Evolutionary conservation across 1,284 basidiomycete species (phyloP), one percentile per base, ranked within the genome.

Genomic region (Schizophyllum commune): DNA sequence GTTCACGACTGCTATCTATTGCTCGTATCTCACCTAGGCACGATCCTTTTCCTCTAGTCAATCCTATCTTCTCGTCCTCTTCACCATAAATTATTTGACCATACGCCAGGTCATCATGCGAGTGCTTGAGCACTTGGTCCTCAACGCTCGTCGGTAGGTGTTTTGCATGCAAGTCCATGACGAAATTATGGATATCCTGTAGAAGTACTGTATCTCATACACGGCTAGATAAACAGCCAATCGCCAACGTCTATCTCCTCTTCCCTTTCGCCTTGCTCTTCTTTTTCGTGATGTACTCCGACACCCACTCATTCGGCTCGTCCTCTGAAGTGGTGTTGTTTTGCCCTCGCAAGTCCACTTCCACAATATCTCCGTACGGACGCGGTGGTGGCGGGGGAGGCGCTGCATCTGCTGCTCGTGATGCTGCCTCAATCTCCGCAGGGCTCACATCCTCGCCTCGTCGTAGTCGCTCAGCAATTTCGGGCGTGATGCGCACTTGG

Each of bases 361-460:
- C 51, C 64, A 52, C 56, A 55, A 55, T 47, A 63, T 56, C 33
- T 59, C 63, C 47, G 54, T 59, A 33, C 21, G 56, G 11, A 55
- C 21, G 58, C 13, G 51, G 55, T 20, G 27, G 61, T 8, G 33
- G 58, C 47, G 21, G 34, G 0, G 51, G 56, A 32, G 72, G 72
- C 47, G 71, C 68, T 33, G 72, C 72, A 39, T 79, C 75, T 54
- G 77, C 75, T 58, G 73, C 71, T 17, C 72, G 74, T 52, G 75
- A 71, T 0, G 80, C 79, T 27, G 72, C 75, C 6, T 76, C 73
- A 60, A 82, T 79, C 63, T 82, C 80, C 52, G 79, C 79, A 4
- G 79, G 76, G 60, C 72, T 77, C 9, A 82, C 80, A 19, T 79
- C 69, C 65, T 82, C 80, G 1, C 80, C 80, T 58, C 78, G 70